Conservation (phyloP, 1,284 basidiomycete species). For the Omphalotus olearius region DNA sequence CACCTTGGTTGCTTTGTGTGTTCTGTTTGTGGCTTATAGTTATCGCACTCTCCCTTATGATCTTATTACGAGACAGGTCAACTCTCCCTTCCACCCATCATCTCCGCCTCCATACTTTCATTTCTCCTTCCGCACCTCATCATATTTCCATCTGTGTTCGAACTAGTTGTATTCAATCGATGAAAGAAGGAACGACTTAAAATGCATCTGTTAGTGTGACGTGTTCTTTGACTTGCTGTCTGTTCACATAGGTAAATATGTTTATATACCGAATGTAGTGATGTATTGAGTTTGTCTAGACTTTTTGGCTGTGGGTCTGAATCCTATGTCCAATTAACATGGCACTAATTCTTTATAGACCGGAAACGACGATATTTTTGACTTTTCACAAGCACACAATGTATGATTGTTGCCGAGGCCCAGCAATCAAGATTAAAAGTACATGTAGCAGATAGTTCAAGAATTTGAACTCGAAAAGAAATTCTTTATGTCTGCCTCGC, state of each 20-base stretch:
- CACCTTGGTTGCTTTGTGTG: conserved; percentile 3
- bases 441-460: too few species aligned
- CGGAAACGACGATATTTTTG: too few species aligned
- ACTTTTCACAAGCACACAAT: too few species aligned
- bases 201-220: conserved; percentile 5
- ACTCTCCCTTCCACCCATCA: not conserved
- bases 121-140: not conserved
- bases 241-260: conserved; percentile 1
- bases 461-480: too few species aligned
- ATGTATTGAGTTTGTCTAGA: not conserved
- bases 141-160: conserved; percentile 4
- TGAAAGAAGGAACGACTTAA: conserved; percentile 9
- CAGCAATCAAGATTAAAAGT: too few species aligned
- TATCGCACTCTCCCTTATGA: conserved; percentile 8
- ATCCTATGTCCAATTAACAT: not conserved
- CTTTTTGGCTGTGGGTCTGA: not conserved
- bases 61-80: conserved; percentile 1
- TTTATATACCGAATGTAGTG: conserved; percentile 1
- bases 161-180: conserved; percentile 12
- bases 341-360: too few species aligned
- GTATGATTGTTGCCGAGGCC: too few species aligned
- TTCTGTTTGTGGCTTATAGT: conserved; percentile 9
- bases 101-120: not conserved
- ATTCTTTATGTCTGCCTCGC: too few species aligned
- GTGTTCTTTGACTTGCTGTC: conserved; percentile 1